Evolutionary conservation across 805 yeast genomes (phyloP), one percentile per base, ranked within the genome.

Genomic region (Zygoascus biomembranicola): DNA sequence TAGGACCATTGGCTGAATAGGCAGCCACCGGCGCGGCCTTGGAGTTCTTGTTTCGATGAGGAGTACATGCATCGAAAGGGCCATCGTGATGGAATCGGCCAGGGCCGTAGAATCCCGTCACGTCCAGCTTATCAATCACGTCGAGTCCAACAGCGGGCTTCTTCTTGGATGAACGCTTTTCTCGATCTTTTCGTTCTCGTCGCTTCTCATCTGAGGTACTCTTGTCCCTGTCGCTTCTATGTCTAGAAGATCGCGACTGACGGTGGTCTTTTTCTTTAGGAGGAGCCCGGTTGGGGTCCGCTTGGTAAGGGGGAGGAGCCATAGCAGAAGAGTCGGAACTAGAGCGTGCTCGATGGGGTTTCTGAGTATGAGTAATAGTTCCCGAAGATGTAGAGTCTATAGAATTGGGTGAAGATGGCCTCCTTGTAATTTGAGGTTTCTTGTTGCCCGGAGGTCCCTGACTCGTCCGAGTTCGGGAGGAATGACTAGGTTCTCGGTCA

Each of bases 71-170:
- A 68, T 94, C 99, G 67, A 94, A 94, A 14, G 99, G 99, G 11
- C 99, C 99, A 71, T 94, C 99, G 69, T 94, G 98, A 69, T 94
- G 99, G 77, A 94, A 94, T 1, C 95, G 88, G 16, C 89, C 88
- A 49, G 87, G 84, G 26, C 97, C 97, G 66, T 87, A 90, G 57
- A 90, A 77, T 0, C 96, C 97, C 11, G 97, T 90, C 47, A 92
- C 99, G 69, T 94, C 99, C 63, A 94, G 76, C 69, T 87, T 87
- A 72, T 94, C 99, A 61, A 94, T 94, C 3, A 95, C 88, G 65
- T 92, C 99, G 53, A 90, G 83, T 61, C 90, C 87, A 51, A 52
- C 64, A 4, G n/a, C 16, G 41, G 26, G 41, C 44, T 52, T 54
- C 28, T 44, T 49, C 48, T 47, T 47, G 10, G 39, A 35, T 11